Evolutionary conservation across 108 stramenopile species (phyloP).

Genomic region (Aureococcus anophagefferens): DNA sequence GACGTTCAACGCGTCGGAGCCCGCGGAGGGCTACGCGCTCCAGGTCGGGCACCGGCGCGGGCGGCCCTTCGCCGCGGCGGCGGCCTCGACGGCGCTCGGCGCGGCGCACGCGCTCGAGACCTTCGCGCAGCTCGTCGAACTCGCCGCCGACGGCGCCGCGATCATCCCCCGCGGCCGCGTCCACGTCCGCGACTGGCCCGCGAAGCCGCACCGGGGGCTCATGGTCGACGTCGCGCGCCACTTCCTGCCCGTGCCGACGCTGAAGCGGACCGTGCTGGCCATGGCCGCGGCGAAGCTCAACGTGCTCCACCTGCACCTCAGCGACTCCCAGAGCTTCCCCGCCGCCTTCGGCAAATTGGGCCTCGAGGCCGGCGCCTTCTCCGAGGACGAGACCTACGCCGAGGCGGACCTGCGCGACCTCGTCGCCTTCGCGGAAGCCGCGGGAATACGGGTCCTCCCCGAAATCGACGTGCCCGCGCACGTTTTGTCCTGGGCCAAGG

Average conservation of each 20-base stretch:
- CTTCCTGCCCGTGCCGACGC: not conserved
- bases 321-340: conserved; percentile 14
- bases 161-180: no score
- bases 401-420: not conserved
- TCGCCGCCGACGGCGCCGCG: no score
- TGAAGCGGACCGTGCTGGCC: not conserved
- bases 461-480: conserved; percentile 11
- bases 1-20: no score
- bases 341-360: not conserved
- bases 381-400: no score
- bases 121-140: no score
- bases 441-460: conserved; percentile 1
- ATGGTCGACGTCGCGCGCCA: conserved; percentile 15
- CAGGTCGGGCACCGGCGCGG: no score
- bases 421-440: not conserved
- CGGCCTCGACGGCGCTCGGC: no score
- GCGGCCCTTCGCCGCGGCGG: no score
- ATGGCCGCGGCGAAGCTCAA: conserved; percentile 3
- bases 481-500: conserved; percentile 3
- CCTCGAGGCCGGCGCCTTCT: no score
- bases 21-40: no score
- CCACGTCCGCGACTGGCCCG: no score
- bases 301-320: conserved; percentile 9
- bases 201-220: conserved; percentile 1
- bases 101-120: no score